Percentiles rank a stretch among this genome's conserved stretches.
Conservation (phyloP, 768 basidiomycete genomes). For the Cubamyces lactineus region DNA sequence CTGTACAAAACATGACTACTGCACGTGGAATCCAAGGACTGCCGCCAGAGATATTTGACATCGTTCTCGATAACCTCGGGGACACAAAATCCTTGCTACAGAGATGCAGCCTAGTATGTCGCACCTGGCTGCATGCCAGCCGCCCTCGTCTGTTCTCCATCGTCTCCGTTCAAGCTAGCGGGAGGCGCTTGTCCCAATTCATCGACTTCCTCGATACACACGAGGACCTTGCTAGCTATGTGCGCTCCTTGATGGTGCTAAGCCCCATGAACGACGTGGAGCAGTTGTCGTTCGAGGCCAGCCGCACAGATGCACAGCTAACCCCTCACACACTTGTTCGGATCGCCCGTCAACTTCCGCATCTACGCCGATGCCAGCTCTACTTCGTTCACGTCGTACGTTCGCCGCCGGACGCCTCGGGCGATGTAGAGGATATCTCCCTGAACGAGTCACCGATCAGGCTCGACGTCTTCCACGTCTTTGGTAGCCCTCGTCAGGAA, state of each 20-base stretch:
- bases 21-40: constrained; percentile 4
- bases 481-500: constrained; percentile 11
- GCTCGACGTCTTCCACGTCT: constrained; percentile 6
- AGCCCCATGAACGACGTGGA: constrained; percentile 7
- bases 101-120: constrained; percentile 14
- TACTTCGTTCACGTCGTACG: constrained; percentile 12
- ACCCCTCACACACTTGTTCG: constrained; percentile 3
- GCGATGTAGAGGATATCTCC: neutral
- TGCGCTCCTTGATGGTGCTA: constrained; percentile 10
- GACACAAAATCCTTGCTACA: constrained; percentile 3
- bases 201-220: constrained; percentile 3
- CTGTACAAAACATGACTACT: neutral
- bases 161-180: constrained; percentile 9
- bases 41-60: constrained; percentile 10
- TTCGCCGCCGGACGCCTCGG: neutral
- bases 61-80: constrained; percentile 8
- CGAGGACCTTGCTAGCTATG: constrained; percentile 2
- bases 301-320: neutral
- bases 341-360: constrained; percentile 4
- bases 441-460: neutral
- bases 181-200: neutral
- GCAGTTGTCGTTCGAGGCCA: neutral
- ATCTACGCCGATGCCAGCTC: constrained; percentile 9
- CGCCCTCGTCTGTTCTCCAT: constrained; percentile 7
- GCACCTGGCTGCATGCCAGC: constrained; percentile 3